Conservation (phyloP, 129 eudicot genomes). For the Pulicaria dysenterica region DNA sequence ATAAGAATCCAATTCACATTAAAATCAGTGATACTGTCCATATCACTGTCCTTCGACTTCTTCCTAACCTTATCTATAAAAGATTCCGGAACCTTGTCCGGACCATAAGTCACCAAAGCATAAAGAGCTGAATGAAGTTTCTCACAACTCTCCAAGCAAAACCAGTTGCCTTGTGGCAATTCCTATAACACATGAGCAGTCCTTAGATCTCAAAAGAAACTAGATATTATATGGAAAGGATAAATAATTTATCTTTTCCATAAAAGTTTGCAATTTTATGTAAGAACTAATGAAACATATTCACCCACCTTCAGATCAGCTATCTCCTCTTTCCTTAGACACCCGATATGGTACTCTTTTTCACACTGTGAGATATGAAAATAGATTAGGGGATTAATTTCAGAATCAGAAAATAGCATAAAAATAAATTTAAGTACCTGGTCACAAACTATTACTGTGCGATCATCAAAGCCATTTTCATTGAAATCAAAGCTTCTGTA, state of each 20-base stretch:
- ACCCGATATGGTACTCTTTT: conserved; percentile 85
- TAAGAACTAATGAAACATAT: conserved; percentile 3
- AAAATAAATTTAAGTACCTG: conserved; percentile 51
- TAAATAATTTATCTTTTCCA: not conserved
- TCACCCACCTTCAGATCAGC: conserved; percentile 70
- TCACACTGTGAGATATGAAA: conserved; percentile 54
- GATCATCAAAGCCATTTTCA: conserved; percentile 65
- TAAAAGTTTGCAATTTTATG: not conserved
- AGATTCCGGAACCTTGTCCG: conserved; percentile 46
- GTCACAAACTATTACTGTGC: conserved; percentile 77
- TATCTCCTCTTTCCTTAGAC: conserved; percentile 56
- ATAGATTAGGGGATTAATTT: conserved; percentile 11
- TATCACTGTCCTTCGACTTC: conserved; percentile 38
- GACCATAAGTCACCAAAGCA: conserved; percentile 41
- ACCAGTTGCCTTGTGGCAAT: conserved; percentile 80
- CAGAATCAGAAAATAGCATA: conserved; percentile 2
- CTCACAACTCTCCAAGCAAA: conserved; percentile 59
- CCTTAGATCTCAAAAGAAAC: conserved; percentile 9
- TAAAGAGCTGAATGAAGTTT: conserved; percentile 50
- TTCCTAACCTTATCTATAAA: conserved; percentile 41
- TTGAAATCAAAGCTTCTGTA: conserved; percentile 65
- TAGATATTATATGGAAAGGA: not conserved
- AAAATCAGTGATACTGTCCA: conserved; percentile 27
- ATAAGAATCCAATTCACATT: conserved; percentile 73
- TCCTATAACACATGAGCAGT: conserved; percentile 45